phyloP scores from a whole-genome alignment of 208 protist species.

The Wallacemonas sp. region DNA sequence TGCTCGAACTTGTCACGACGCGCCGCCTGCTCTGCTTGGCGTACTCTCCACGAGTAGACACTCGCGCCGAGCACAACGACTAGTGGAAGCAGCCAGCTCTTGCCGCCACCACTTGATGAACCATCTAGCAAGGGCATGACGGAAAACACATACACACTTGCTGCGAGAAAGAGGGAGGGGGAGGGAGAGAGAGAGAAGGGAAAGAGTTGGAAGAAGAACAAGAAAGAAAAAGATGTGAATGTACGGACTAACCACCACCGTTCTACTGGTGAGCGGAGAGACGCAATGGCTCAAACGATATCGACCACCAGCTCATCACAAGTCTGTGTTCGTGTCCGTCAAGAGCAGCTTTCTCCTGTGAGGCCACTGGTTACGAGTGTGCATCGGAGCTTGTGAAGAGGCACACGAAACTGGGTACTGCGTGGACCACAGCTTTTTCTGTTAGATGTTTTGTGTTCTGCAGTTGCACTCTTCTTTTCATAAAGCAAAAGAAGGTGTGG shows the following conservation, averaged over 20 bases:
- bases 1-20: conserved; percentile 9
- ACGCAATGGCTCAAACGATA: too few species aligned
- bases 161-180: too few species aligned
- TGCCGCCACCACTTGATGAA: conserved; percentile 1
- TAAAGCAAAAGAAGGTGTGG: not conserved
- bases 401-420: not conserved
- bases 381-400: not conserved
- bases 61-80: conserved; percentile 1
- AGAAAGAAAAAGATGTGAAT: too few species aligned
- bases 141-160: not conserved
- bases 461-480: not conserved
- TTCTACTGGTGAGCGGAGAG: too few species aligned
- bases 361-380: too few species aligned
- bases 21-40: not conserved
- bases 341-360: too few species aligned
- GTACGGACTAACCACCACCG: too few species aligned
- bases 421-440: not conserved
- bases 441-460: not conserved
- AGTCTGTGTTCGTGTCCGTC: too few species aligned
- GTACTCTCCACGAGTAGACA: conserved; percentile 10
- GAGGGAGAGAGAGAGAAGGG: not conserved
- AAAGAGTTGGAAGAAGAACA: too few species aligned
- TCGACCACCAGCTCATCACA: too few species aligned
- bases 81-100: conserved; percentile 13
- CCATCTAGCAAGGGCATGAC: not conserved